Base-by-base conservation (phyloP, 164 flowering plant species). In the Nymphaea colorata region DNA sequence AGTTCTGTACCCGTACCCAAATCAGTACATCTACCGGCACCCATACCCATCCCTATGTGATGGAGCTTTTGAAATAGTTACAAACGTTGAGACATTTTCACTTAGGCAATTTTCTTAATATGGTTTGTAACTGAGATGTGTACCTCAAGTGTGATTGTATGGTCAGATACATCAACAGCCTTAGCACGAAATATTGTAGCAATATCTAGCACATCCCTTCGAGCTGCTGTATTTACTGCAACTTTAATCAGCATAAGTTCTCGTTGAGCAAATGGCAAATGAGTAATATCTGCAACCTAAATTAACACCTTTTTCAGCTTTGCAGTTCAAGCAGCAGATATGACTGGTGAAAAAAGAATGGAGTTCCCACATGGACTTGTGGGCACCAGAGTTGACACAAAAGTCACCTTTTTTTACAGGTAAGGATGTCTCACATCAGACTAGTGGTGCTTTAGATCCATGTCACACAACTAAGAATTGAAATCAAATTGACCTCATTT, bases 151-250 rank as follows among this genome's bases (percentile, higher is more conserved):
- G 98, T 90, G 67, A 94, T 74, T 68, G 99, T 91, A 69, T 91
- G 99, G 68, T 86, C 97, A 66, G 99, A 95, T 18, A 90, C 97
- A 78, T 95, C 99, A 72, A 92, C 93, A 68, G 98, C 90, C 78
- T 77, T 92, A 66, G 96, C 97, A 64, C 99, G 85, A 73, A 95
- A 95, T 66, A 95, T 90, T 75, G 79, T 84, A 66, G 98, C 97
- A 73, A 92, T 89, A 72, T 95, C 99, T 72, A 92, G 91, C 25
- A 92, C 97, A 71, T 95, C 91, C 53, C 98, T 79, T 61, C 99
- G 79, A 51, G 99, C 96, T 76, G 85, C 61, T 69, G 94, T 72
- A 68, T 95, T 90, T 47, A 82, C 99, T 44, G 99, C 96, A 77
- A 95, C 69, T 76, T 95, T 95, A 75, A 95, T 90, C 79, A 95